Evolutionary conservation across 2,329 filamentous ascomycete genomes (phyloP), one percentile per base, ranked within the genome.

Genomic region (Fusarium anguioides): DNA sequence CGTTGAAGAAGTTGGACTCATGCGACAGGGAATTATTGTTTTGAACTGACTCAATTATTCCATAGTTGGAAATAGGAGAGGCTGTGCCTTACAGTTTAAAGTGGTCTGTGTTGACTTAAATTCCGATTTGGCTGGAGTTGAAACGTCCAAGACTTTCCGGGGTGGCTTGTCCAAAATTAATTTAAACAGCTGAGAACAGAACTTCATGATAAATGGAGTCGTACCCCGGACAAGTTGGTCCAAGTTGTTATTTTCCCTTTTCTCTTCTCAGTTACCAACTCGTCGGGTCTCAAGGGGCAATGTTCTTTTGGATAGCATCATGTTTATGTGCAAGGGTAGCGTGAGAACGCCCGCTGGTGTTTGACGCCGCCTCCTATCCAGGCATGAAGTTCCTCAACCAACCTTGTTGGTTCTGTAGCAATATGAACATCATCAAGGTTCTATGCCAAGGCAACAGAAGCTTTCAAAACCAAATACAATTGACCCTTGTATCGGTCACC

Each of bases 1-100:
- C n/a, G 39, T 33, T 44, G 27, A 20, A 50, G 49, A 57, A 39
- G 57, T 31, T 26, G 9, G n/a, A 45, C 31, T 45, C 49, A 33
- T 58, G 39, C 55, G 27, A 26, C 37, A 33, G 26, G 49, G 26
- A 7, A 41, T 14, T 18, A 18, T 33, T 17, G 31, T 24, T 31
- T 11, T 14, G 2, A 45, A 35, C 29, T 29, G 26, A 29, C 29
- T 54, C 33, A 15, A 46, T 5, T 24, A 12, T 40, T 33, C 26
- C 39, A 17, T 20, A 11, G n/a, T 6, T 29, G 29, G 24, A 23
- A 37, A 27, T 15, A 29, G 17, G 7, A 24, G 20, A 2, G n/a
- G 29, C 15, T 44, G 47, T 45, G 21, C 26, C 35, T 35, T 40
- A 14, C n/a, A 40, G 10, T 12, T 6, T 15, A n/a, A 33, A 35